phyloP scores from a whole-genome alignment of 352 stramenopile species.

The Pilasporangium apinafurcum region DNA sequence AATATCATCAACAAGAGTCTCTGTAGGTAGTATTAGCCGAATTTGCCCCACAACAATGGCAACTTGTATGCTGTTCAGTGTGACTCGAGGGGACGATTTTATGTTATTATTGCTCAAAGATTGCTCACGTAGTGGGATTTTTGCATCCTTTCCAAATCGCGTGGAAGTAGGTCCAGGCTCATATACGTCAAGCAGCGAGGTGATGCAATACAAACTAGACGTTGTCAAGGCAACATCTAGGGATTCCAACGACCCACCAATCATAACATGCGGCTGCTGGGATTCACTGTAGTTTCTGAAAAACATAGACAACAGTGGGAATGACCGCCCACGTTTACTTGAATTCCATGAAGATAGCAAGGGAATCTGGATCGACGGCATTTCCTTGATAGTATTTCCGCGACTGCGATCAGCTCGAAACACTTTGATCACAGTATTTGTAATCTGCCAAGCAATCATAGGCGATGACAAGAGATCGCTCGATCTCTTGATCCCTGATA shows the following conservation, averaged over 20 bases:
- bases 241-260: constrained; percentile 40
- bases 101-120: too few relatives aligned
- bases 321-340: constrained; percentile 11
- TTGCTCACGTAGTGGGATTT: too few relatives aligned
- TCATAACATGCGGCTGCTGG: constrained; percentile 11
- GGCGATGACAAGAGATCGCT: constrained; percentile 13
- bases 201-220: constrained; percentile 33
- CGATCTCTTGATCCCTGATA: neutral
- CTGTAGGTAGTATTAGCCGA: constrained; percentile 43
- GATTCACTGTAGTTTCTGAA: constrained; percentile 42
- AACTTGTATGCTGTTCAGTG: constrained; percentile 21
- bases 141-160: neutral
- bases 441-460: constrained; percentile 50
- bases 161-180: neutral
- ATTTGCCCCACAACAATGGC: constrained; percentile 39
- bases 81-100: neutral
- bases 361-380: constrained; percentile 11
- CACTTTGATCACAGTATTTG: constrained; percentile 30
- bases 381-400: neutral
- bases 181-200: constrained; percentile 10
- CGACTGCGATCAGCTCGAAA: constrained; percentile 17
- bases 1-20: constrained; percentile 24
- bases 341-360: constrained; percentile 21
- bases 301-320: constrained; percentile 32
- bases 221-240: constrained; percentile 37